A percentile compares a stretch with the other conserved stretches of the same genome.
phyloP scores from a whole-genome alignment of 176 grass and related monocot genomes.

The Aegilops bicornis region DNA sequence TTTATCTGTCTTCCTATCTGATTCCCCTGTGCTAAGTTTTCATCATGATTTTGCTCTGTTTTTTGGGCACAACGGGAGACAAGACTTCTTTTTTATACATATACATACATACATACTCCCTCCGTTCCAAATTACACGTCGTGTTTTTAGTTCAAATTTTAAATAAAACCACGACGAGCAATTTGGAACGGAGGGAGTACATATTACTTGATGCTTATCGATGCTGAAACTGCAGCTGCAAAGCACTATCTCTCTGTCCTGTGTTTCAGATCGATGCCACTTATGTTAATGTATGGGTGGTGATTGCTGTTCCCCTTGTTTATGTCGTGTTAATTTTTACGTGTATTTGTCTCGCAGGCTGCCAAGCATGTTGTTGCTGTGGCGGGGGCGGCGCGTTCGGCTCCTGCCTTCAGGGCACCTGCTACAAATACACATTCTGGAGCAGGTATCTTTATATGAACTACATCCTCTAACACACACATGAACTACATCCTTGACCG shows the following conservation, averaged over 20 bases:
- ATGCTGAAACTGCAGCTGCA: too few relatives aligned
- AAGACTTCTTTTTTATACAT: too few relatives aligned
- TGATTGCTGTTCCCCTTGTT: background rate
- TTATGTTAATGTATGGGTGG: background rate
- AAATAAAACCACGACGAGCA: too few relatives aligned
- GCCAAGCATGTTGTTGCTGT: background rate
- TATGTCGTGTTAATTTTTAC: background rate
- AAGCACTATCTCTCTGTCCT: background rate
- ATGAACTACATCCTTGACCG: background rate
- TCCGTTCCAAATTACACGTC: too few relatives aligned
- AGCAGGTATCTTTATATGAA: background rate
- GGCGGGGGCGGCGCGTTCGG: background rate
- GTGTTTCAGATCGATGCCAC: background rate
- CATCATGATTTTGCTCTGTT: background rate
- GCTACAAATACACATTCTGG: background rate
- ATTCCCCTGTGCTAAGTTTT: background rate
- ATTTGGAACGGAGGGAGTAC: too few relatives aligned
- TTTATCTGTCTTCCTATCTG: too few relatives aligned
- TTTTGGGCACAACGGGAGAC: too few relatives aligned
- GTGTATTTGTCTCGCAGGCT: background rate
- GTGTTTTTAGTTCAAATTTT: too few relatives aligned
- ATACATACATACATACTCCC: too few relatives aligned
- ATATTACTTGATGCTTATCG: too few relatives aligned
- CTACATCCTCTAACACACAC: background rate
- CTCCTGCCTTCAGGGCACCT: background rate